Evolutionary conservation across 202 grass and related monocot genomes (phyloP).

Genomic region (Digitaria exilis): DNA sequence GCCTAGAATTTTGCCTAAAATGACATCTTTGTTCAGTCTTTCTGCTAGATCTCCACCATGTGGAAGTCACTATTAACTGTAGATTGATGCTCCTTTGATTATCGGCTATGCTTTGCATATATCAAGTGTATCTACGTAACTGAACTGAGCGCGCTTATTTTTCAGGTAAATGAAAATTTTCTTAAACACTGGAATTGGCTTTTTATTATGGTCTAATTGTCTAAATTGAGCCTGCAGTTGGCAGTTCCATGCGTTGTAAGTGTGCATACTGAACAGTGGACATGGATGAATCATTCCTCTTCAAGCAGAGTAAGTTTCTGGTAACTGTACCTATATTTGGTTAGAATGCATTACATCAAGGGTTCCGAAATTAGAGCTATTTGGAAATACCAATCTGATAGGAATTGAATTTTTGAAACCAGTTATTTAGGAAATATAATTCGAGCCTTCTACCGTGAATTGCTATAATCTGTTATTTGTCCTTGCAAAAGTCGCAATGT

Average conservation of each 20-base stretch:
- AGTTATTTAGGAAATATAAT: conserved; percentile 21
- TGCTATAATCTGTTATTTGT: background rate
- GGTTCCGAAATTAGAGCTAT: background rate
- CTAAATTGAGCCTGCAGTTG: background rate
- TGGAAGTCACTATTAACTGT: background rate
- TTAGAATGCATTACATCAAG: background rate
- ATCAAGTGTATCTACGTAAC: background rate
- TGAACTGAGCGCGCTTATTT: background rate
- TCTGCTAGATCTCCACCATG: background rate
- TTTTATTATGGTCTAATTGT: background rate
- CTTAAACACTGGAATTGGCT: background rate
- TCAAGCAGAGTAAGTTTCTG: conserved; percentile 26
- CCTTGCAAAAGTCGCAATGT: background rate
- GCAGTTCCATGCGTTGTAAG: background rate
- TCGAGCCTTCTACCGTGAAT: background rate
- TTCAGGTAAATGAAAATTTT: background rate
- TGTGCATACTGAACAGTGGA: background rate
- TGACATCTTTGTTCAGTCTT: background rate
- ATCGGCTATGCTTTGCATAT: background rate
- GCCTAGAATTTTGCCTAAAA: background rate
- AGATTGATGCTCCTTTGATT: conserved; percentile 3
- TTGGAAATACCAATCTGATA: background rate
- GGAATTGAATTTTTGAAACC: background rate
- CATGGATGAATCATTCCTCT: background rate
- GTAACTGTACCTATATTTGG: conserved; percentile 5